Conservation (phyloP, 2,329 filamentous ascomycete species). For the Cytospora schulzeri region DNA sequence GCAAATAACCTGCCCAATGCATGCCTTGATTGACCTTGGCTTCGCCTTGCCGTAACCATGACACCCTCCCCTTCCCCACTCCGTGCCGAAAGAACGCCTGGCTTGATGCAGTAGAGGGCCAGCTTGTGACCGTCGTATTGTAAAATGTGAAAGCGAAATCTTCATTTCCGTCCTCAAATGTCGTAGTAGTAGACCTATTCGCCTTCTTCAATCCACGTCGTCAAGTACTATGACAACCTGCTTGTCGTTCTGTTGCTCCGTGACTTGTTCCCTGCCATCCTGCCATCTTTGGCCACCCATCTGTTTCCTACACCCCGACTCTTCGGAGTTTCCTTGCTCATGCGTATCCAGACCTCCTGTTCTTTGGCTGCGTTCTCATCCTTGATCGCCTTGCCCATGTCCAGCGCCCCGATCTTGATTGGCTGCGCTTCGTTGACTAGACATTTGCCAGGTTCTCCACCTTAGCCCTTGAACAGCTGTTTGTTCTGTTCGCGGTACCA, state of each 20-base stretch:
- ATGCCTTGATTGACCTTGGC: slow-evolving; percentile 5
- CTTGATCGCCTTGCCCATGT: background rate
- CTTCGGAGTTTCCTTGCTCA: too few species aligned
- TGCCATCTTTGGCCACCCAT: background rate
- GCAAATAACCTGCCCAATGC: slow-evolving; percentile 15
- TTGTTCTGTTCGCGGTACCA: slow-evolving; percentile 52
- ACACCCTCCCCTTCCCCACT: background rate
- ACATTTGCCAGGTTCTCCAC: slow-evolving; percentile 24
- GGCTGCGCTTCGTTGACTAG: background rate
- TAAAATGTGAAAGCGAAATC: background rate
- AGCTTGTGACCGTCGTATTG: background rate
- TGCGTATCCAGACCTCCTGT: background rate
- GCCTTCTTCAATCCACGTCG: background rate
- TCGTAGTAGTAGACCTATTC: background rate
- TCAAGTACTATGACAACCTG: background rate
- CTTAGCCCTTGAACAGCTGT: slow-evolving; percentile 35
- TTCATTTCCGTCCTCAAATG: background rate
- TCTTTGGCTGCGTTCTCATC: background rate
- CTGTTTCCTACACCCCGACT: background rate
- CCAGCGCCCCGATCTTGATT: background rate
- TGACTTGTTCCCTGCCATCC: too few species aligned
- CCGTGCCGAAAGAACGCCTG: slow-evolving; percentile 23
- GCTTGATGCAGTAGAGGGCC: slow-evolving; percentile 23
- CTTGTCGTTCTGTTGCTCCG: background rate
- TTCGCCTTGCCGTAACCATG: slow-evolving; percentile 3